These are phyloP conservation scores for Akanthomyces dipterigenus DNA, from an alignment of 2,329 filamentous ascomycete species.

Conservation along the genomic window DNA sequence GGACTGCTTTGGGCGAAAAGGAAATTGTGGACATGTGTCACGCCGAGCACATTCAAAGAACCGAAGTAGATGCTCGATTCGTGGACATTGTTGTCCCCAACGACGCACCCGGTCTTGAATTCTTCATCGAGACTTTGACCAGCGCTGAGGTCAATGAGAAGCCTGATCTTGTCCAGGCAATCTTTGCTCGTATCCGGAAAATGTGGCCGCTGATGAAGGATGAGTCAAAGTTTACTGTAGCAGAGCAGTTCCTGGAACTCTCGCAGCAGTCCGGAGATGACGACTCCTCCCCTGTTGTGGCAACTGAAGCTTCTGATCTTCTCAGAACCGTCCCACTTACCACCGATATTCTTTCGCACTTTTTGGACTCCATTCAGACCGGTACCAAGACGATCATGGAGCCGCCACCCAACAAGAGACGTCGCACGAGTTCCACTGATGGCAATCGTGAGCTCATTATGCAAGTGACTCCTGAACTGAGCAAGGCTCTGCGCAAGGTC, in stretches of 20 bases:
- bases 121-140: slow-evolving; percentile 42
- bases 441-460: slow-evolving; percentile 52
- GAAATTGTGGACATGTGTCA: slow-evolving; percentile 40
- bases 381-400: slow-evolving; percentile 66
- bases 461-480: slow-evolving; percentile 59
- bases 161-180: slow-evolving; percentile 50
- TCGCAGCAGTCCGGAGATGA: slow-evolving; percentile 39
- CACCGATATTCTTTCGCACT: slow-evolving; percentile 62
- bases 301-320: slow-evolving; percentile 62
- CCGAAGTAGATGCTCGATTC: slow-evolving; percentile 35
- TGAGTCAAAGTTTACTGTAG: slow-evolving; percentile 51
- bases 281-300: slow-evolving; percentile 31
- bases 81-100: slow-evolving; percentile 49
- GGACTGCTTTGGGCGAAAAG: slow-evolving; percentile 50
- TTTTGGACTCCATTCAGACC: slow-evolving; percentile 68
- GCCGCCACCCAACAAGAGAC: slow-evolving; percentile 68
- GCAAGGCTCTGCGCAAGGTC: slow-evolving; percentile 63
- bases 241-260: slow-evolving; percentile 56
- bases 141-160: slow-evolving; percentile 32
- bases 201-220: slow-evolving; percentile 69
- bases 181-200: slow-evolving; percentile 62
- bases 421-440: slow-evolving; percentile 69
- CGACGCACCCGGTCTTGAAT: slow-evolving; percentile 44
- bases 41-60: slow-evolving; percentile 36
- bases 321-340: slow-evolving; percentile 68